Base-by-base conservation (phyloP, 176 grass and related monocot genomes). In the Carex scoparia region DNA sequence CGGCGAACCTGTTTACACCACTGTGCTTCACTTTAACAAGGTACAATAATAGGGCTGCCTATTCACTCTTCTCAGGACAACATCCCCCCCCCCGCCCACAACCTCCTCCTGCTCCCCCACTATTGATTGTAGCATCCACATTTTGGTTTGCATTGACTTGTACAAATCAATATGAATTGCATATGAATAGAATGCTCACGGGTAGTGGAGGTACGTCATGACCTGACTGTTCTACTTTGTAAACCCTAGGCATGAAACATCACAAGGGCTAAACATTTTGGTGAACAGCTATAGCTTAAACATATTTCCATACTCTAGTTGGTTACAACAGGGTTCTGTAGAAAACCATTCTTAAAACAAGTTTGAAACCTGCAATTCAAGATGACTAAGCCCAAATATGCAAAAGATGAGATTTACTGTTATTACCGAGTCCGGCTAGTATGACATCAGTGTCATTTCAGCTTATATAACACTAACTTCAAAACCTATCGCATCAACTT, bases 11-110 rank as follows among this genome's bases (percentile, higher is more conserved):
- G 84, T 92, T 54, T 89, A 85, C 73, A 94, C 88, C n/a, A 94
- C 93, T 55, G 93, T 98, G 32, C 96, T 98, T 89, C 89, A 88
- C 59, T 92, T 98, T 89, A 91, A 90, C 75, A 98, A 98, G 93
- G 96, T 94, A 48, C 54, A 73, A 40, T 12, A 84, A 68, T 30
- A 60, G 28, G 27, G 74, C 11, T 78, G 28, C 28, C 5, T 16
- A 31, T 18, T 38, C 65, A 38, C 65, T 69, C 46, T 54, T 76
- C 10, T 27, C 46, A 10, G 23, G 23, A 23, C 23, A 23, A 0
- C 6, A 1, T 8, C 10, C 46, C 48, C 33, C 33, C 33, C 33
- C 33, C 7, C 40, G 4, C n/a, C 69, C 44, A 3, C 14, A 23
- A 23, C 10, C 18, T 4, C 7, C 42, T 11, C 19, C 70, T 13